Conservation (phyloP, 1,284 basidiomycete genomes). For the Anthracocystis setariae region DNA sequence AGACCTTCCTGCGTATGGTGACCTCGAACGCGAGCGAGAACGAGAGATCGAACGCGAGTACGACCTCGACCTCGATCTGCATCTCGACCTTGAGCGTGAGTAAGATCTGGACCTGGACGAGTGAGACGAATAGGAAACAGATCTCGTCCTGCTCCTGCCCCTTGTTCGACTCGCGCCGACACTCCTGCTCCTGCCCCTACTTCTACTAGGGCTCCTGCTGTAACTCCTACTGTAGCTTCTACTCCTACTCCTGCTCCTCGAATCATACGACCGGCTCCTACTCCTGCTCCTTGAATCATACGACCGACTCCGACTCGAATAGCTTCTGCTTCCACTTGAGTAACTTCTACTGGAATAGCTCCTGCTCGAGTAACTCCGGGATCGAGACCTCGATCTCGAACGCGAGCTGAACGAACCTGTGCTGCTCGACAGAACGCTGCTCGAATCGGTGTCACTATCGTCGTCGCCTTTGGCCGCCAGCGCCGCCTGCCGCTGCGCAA, state of each 20-base stretch:
- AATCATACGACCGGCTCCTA: conserved; percentile 34
- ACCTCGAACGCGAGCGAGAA: conserved; percentile 11
- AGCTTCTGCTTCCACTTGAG: conserved; percentile 6
- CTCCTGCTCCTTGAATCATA: conserved; percentile 36
- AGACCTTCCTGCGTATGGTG: conserved; percentile 1
- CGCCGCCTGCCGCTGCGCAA: conserved; percentile 82
- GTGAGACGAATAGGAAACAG: neutral
- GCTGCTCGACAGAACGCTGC: conserved; percentile 37
- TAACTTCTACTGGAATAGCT: conserved; percentile 42
- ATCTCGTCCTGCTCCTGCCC: conserved; percentile 26
- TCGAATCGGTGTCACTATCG: conserved; percentile 43
- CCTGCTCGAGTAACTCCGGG: conserved; percentile 28
- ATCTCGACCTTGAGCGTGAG: conserved; percentile 21
- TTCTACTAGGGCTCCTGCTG: conserved; percentile 10
- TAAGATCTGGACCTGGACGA: conserved; percentile 27
- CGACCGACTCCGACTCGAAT: conserved; percentile 40
- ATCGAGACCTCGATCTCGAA: conserved; percentile 32
- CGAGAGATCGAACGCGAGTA: conserved; percentile 16
- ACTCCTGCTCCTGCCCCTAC: conserved; percentile 25
- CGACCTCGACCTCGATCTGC: conserved; percentile 25
- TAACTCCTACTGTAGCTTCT: conserved; percentile 4
- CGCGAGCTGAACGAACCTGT: conserved; percentile 32
- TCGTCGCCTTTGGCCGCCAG: conserved; percentile 46
- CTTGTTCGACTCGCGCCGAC: conserved; percentile 15
- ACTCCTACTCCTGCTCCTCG: conserved; percentile 12